These are phyloP conservation scores for Candida labiduridarum DNA, from an alignment of 1,139 yeast genomes.

Conservation along the genomic window DNA sequence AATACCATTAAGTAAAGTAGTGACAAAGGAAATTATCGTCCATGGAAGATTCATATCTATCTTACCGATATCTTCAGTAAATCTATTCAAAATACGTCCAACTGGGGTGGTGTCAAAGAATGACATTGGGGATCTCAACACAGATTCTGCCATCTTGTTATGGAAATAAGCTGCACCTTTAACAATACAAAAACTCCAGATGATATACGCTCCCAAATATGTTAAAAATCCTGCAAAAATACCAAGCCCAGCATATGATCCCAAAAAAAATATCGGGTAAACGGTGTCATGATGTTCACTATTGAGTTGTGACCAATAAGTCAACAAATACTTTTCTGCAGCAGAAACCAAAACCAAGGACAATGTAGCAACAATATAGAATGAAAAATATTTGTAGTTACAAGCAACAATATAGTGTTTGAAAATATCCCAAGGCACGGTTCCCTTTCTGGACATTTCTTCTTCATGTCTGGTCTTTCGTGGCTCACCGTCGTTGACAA, in stretches of 20 bases:
- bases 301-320: constrained; percentile 42
- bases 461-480: constrained; percentile 30
- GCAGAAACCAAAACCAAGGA: constrained; percentile 25
- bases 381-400: constrained; percentile 27
- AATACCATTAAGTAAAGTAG: constrained; percentile 23
- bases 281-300: constrained; percentile 23
- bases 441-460: constrained; percentile 34
- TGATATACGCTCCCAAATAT: constrained; percentile 29
- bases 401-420: constrained; percentile 40
- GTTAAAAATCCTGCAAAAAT: constrained; percentile 28
- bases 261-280: constrained; percentile 26
- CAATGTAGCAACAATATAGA: constrained; percentile 26
- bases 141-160: constrained; percentile 38
- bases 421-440: constrained; percentile 35
- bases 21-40: constrained; percentile 28
- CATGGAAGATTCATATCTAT: constrained; percentile 38
- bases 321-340: constrained; percentile 36
- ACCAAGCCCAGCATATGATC: constrained; percentile 30
- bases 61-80: constrained; percentile 38
- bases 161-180: constrained; percentile 39
- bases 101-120: constrained; percentile 49
- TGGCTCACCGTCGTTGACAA: constrained; percentile 18
- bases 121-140: constrained; percentile 45
- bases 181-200: constrained; percentile 37
- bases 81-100: constrained; percentile 43